phyloP scores from a whole-genome alignment of 2,329 filamentous ascomycete genomes.

The Fusarium robinianum region DNA sequence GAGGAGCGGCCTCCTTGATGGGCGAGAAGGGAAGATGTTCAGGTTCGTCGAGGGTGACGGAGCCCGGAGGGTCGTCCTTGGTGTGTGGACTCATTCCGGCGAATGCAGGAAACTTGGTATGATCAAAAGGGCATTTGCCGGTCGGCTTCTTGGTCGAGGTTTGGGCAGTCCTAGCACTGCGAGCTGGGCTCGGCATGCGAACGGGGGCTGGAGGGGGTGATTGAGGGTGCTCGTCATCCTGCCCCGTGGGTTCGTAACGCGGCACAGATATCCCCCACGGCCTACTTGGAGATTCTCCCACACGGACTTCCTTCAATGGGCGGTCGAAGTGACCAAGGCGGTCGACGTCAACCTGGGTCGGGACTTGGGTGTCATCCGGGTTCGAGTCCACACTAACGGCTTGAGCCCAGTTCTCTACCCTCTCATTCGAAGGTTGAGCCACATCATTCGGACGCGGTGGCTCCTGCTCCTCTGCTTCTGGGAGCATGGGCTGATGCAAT shows the following conservation, averaged over 20 bases:
- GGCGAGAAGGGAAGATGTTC: constrained; percentile 25
- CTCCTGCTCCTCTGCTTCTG: constrained; percentile 58
- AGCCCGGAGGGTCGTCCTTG: constrained; percentile 16
- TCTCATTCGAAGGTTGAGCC: constrained; percentile 63
- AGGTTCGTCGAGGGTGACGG: constrained; percentile 16
- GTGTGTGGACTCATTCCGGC: constrained; percentile 31
- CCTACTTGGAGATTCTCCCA: constrained; percentile 89
- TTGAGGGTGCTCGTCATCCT: constrained; percentile 48
- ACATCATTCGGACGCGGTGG: constrained; percentile 48
- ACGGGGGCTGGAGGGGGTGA: constrained; percentile 64
- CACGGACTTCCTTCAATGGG: constrained; percentile 83
- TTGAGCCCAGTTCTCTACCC: constrained; percentile 86
- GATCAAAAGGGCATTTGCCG: constrained; percentile 64
- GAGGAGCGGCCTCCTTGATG: constrained; percentile 27
- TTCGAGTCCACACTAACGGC: constrained; percentile 64
- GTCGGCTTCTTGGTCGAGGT: constrained; percentile 38
- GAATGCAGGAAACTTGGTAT: constrained; percentile 50
- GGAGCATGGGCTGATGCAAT: constrained; percentile 86
- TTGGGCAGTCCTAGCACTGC: constrained; percentile 29
- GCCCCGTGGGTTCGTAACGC: constrained; percentile 50
- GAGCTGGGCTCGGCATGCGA: constrained; percentile 49
- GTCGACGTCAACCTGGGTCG: constrained; percentile 52
- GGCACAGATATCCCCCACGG: constrained; percentile 93
- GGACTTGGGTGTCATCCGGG: constrained; percentile 40
- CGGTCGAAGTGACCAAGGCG: constrained; percentile 80